Conservation (phyloP, 768 basidiomycete species). For the Psilocybe cubensis region DNA sequence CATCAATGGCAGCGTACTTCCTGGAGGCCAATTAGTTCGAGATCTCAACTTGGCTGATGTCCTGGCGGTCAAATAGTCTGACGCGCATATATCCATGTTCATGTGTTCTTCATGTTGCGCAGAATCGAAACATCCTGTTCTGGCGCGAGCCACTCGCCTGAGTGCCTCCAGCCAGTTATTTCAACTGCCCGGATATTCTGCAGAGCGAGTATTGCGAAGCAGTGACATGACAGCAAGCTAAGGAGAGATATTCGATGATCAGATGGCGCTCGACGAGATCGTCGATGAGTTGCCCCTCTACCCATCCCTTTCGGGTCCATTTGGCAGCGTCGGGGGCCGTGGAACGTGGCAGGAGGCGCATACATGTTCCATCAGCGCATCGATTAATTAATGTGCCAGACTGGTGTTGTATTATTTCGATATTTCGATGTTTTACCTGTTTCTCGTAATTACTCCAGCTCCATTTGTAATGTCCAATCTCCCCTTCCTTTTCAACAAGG, state of each 20-base stretch:
- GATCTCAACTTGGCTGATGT: not conserved
- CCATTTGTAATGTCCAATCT: constrained; percentile 24
- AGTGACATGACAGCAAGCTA: constrained; percentile 55
- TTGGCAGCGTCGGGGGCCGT: constrained; percentile 43
- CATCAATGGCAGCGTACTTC: not conserved
- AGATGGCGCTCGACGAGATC: constrained; percentile 35
- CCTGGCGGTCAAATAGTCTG: not conserved
- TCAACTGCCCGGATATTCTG: not conserved
- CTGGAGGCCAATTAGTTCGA: not conserved
- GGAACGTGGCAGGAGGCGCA: constrained; percentile 43
- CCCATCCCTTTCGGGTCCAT: constrained; percentile 8
- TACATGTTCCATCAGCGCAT: constrained; percentile 22
- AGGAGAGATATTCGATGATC: constrained; percentile 28
- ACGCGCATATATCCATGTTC: not conserved
- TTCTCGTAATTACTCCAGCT: constrained; percentile 13
- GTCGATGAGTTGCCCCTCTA: constrained; percentile 27
- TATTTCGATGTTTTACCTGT: constrained; percentile 23
- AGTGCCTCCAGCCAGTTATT: too few relatives aligned
- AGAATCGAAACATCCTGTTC: not conserved
- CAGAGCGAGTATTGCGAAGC: constrained; percentile 4
- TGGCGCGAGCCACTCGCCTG: too few relatives aligned
- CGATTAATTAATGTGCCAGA: constrained; percentile 26
- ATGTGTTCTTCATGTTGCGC: not conserved
- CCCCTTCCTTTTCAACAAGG: constrained; percentile 1
- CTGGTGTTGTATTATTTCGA: constrained; percentile 20